A percentile compares a stretch with the other conserved stretches of the same genome.
phyloP scores from a whole-genome alignment of 1,284 basidiomycete genomes.

The Agroathelia rolfsii region DNA sequence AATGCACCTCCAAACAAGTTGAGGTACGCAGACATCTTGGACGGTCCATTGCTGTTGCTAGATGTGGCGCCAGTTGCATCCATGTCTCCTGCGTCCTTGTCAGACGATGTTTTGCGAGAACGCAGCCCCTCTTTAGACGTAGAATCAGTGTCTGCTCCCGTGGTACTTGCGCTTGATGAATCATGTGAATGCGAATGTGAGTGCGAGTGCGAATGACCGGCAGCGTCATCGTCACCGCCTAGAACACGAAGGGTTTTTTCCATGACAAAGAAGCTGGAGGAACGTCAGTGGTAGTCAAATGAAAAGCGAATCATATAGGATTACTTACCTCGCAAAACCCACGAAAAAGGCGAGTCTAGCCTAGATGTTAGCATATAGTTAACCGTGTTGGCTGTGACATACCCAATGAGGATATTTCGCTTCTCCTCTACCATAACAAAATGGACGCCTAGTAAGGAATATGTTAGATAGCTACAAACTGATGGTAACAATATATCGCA shows the following conservation, averaged over 20 bases:
- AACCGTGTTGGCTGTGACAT: slow-evolving; percentile 17
- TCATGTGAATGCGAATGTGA: slow-evolving; percentile 35
- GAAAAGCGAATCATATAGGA: slow-evolving; percentile 35
- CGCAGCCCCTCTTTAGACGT: slow-evolving; percentile 27
- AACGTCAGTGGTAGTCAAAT: no score
- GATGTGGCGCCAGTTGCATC: slow-evolving; percentile 7
- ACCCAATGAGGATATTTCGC: slow-evolving; percentile 83
- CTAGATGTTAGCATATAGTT: slow-evolving; percentile 2
- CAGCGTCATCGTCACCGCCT: slow-evolving; percentile 35
- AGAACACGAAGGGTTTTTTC: slow-evolving; percentile 83
- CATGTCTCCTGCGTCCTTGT: slow-evolving; percentile 13
- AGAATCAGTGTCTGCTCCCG: slow-evolving; percentile 28
- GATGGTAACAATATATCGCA: no score
- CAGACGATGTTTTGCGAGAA: slow-evolving; percentile 18
- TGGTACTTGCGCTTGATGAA: slow-evolving; percentile 21
- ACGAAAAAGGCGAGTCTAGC: slow-evolving; percentile 72
- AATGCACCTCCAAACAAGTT: slow-evolving; percentile 86
- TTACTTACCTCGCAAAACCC: slow-evolving; percentile 53
- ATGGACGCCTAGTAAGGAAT: no score
- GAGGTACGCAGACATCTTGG: slow-evolving; percentile 80
- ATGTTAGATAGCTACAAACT: no score
- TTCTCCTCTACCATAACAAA: slow-evolving; percentile 81
- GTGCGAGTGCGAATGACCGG: slow-evolving; percentile 49
- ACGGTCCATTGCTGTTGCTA: slow-evolving; percentile 38
- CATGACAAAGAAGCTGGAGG: slow-evolving; percentile 78